These are phyloP conservation scores for Kwoniella sp. DNA, from an alignment of 768 basidiomycete genomes.

Conservation along the genomic window DNA sequence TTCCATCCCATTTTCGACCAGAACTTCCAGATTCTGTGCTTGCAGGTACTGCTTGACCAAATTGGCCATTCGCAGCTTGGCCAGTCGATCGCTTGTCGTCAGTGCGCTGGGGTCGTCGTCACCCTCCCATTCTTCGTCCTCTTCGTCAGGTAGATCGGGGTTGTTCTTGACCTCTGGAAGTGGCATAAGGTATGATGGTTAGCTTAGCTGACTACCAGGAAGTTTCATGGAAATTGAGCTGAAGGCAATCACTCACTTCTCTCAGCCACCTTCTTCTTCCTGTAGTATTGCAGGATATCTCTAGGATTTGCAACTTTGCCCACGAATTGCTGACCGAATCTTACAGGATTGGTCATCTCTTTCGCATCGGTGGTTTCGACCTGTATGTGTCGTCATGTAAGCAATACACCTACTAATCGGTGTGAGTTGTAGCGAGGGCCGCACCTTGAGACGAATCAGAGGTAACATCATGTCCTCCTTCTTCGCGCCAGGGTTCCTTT, in stretches of 20 bases:
- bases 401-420: too few relatives aligned
- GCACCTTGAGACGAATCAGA: constrained; percentile 78
- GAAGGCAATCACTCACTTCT: constrained; percentile 48
- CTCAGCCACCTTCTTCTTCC: constrained; percentile 67
- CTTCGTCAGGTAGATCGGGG: constrained; percentile 79
- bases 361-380: constrained; percentile 89
- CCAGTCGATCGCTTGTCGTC: constrained; percentile 57
- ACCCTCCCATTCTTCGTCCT: constrained; percentile 68
- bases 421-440: too few relatives aligned
- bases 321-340: constrained; percentile 93
- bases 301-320: constrained; percentile 90
- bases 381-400: too few relatives aligned
- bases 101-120: constrained; percentile 61
- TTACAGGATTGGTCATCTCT: constrained; percentile 91
- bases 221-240: too few relatives aligned
- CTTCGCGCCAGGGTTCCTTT: constrained; percentile 28
- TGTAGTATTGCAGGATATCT: constrained; percentile 87
- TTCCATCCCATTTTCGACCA: constrained; percentile 86
- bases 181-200: not conserved
- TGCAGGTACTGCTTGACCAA: constrained; percentile 88
- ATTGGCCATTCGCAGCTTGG: constrained; percentile 79
- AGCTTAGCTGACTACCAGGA: too few relatives aligned
- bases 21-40: constrained; percentile 87
- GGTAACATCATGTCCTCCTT: constrained; percentile 66
- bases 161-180: constrained; percentile 61